phyloP scores from a whole-genome alignment of 148 eudicot species.

The Cornus florida region DNA sequence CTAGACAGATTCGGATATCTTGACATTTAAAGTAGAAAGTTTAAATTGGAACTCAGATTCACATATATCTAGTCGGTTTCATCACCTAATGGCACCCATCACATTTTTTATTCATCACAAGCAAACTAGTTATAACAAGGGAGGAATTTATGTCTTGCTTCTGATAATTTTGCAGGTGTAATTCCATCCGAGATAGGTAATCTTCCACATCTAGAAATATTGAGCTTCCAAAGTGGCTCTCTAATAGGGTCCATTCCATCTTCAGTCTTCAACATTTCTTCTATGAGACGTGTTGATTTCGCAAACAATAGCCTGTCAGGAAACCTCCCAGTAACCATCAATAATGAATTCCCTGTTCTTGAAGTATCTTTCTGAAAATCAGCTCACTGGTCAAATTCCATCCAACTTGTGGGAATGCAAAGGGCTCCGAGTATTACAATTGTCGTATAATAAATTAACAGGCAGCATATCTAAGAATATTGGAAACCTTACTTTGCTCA shows the following conservation, averaged over 20 bases:
- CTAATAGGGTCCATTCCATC: conserved; percentile 19
- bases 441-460: neutral
- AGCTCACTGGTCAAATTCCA: conserved; percentile 13
- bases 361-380: conserved; percentile 15
- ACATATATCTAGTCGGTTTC: too few relatives aligned
- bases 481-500: conserved; percentile 2
- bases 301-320: conserved; percentile 22
- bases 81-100: too few relatives aligned
- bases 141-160: too few relatives aligned
- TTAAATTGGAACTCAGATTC: too few relatives aligned
- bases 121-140: too few relatives aligned
- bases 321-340: conserved; percentile 4
- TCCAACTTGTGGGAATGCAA: conserved; percentile 13
- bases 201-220: conserved; percentile 5
- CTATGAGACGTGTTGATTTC: neutral
- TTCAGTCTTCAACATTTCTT: conserved; percentile 3
- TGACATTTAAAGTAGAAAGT: too few relatives aligned
- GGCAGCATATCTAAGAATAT: neutral
- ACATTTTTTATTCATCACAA: too few relatives aligned
- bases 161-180: conserved; percentile 12
- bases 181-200: conserved; percentile 11
- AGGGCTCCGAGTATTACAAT: neutral
- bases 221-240: conserved; percentile 7
- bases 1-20: too few relatives aligned
- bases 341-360: conserved; percentile 8